These are phyloP conservation scores for Polysphondylium violaceum DNA, from an alignment of 78 protist species.

Conservation along the genomic window DNA sequence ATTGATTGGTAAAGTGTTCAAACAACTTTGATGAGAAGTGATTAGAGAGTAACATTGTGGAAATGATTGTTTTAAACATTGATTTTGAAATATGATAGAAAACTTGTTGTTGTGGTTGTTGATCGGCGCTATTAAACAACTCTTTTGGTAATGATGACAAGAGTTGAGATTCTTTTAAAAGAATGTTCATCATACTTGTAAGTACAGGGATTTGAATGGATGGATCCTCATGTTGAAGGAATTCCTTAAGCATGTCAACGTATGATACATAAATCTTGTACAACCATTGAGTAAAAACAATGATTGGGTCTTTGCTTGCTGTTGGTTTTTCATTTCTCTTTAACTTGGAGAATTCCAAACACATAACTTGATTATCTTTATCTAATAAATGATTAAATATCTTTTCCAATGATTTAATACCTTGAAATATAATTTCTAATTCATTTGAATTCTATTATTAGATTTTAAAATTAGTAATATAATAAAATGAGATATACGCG, in stretches of 20 bases:
- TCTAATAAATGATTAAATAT: slow-evolving; percentile 44
- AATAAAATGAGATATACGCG: not conserved
- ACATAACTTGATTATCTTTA: slow-evolving; percentile 2
- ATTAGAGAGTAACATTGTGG: not conserved
- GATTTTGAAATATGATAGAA: not conserved
- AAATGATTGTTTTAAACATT: not conserved
- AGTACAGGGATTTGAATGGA: slow-evolving; percentile 61
- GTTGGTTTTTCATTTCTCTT: not conserved
- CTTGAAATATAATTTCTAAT: slow-evolving; percentile 58
- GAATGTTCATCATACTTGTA: slow-evolving; percentile 7
- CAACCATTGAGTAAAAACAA: slow-evolving; percentile 31
- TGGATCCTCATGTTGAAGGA: slow-evolving; percentile 48
- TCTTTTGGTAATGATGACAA: not conserved
- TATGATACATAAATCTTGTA: slow-evolving; percentile 26
- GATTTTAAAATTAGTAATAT: not conserved
- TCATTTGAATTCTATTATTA: slow-evolving; percentile 31
- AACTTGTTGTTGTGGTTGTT: not conserved
- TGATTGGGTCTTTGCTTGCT: slow-evolving; percentile 6
- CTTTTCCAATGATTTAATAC: slow-evolving; percentile 63
- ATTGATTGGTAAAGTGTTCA: slow-evolving; percentile 27
- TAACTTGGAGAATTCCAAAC: slow-evolving; percentile 15
- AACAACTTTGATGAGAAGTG: slow-evolving; percentile 1
- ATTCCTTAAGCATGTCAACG: slow-evolving; percentile 15
- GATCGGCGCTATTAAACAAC: not conserved
- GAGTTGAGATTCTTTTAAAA: slow-evolving; percentile 30